These are phyloP conservation scores for Hirsutella minnesotensis DNA, from an alignment of 2,329 filamentous ascomycete genomes.

Conservation along the genomic window DNA sequence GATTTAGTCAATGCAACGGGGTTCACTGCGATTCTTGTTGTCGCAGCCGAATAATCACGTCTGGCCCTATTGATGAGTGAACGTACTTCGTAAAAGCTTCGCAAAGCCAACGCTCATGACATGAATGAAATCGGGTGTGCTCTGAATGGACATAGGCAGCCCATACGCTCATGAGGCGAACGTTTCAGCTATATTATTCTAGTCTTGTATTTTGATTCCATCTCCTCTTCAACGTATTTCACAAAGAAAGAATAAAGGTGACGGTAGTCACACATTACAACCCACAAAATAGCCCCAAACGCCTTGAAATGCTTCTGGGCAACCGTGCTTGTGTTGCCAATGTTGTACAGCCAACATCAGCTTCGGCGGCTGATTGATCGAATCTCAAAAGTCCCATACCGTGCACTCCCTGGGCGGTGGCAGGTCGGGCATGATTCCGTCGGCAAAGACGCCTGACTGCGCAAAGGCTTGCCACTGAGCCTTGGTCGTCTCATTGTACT, in stretches of 20 bases:
- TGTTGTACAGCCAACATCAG: background rate
- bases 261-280: background rate
- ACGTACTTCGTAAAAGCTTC: too few species aligned
- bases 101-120: background rate
- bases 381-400: conserved; percentile 54
- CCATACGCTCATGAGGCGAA: too few species aligned
- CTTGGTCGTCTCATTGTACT: conserved; percentile 48
- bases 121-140: too few species aligned
- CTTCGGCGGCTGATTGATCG: background rate
- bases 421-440: conserved; percentile 61
- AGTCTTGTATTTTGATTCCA: too few species aligned
- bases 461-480: conserved; percentile 53
- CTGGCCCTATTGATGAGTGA: background rate
- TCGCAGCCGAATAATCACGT: background rate
- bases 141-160: too few species aligned
- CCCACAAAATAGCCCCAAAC: conserved; percentile 2
- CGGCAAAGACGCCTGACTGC: conserved; percentile 55
- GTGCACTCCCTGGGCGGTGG: conserved; percentile 71
- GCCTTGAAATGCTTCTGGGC: conserved; percentile 2
- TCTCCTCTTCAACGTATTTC: background rate
- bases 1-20: background rate
- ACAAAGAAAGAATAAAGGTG: background rate
- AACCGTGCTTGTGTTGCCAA: background rate
- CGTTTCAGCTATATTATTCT: too few species aligned
- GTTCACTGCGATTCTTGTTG: background rate